Evolutionary conservation across 768 basidiomycete genomes (phyloP).

Genomic region (Boletus reticuloceps): DNA sequence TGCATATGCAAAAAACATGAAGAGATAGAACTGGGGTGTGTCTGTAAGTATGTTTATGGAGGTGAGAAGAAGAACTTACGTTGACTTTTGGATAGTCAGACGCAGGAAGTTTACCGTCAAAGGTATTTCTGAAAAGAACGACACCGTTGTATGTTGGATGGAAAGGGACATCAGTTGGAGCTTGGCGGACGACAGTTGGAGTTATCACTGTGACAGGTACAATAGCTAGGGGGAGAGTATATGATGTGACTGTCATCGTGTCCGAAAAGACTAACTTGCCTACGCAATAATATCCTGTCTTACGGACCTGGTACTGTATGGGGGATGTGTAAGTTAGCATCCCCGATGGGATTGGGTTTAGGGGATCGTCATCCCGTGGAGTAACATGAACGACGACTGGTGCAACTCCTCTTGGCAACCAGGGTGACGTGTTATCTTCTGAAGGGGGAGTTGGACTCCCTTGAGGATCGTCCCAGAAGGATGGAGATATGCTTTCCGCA

Average conservation of each 20-base stretch:
- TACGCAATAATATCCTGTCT: constrained; percentile 95
- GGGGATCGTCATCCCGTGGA: constrained; percentile 25
- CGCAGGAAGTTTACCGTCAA: constrained; percentile 85
- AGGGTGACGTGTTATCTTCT: constrained; percentile 48
- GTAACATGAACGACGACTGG: constrained; percentile 6
- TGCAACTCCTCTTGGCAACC: constrained; percentile 34
- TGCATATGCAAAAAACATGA: constrained; percentile 78
- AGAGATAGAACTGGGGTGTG: constrained; percentile 72
- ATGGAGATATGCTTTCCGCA: constrained; percentile 20
- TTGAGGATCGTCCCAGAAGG: constrained; percentile 58
- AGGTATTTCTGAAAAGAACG: constrained; percentile 85
- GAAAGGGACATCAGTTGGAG: constrained; percentile 49
- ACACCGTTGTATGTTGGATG: constrained; percentile 79
- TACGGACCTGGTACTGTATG: constrained; percentile 78
- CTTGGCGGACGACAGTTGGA: constrained; percentile 31
- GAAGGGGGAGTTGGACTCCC: constrained; percentile 57
- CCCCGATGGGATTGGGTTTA: constrained; percentile 50
- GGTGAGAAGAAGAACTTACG: constrained; percentile 45
- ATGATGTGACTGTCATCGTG: neutral
- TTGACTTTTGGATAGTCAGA: constrained; percentile 97
- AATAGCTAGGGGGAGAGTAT: constrained; percentile 51
- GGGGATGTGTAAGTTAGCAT: constrained; percentile 61
- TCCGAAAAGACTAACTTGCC: constrained; percentile 51
- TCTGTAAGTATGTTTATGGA: neutral
- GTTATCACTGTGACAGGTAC: constrained; percentile 84